Percentiles rank a stretch among this genome's conserved stretches.
phyloP scores from a whole-genome alignment of 192 early-diverging fungal genomes.

The Backusella sp. region DNA sequence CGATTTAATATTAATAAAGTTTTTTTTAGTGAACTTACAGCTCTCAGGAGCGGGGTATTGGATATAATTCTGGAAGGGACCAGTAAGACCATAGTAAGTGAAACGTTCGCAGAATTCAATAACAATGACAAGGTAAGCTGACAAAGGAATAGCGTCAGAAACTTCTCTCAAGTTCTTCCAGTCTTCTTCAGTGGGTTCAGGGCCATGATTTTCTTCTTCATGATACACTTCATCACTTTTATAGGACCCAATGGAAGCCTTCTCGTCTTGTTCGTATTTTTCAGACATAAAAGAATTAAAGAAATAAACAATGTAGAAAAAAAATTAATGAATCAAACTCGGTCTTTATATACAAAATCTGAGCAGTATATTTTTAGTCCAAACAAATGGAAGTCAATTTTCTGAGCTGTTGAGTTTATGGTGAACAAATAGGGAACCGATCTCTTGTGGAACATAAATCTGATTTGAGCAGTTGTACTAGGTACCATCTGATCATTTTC shows the following conservation, averaged over 20 bases:
- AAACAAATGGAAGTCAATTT: background rate
- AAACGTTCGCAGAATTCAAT: conserved; percentile 66
- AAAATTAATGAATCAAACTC: background rate
- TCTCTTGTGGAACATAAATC: background rate
- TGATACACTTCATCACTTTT: conserved; percentile 34
- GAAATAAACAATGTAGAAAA: background rate
- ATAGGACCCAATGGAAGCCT: conserved; percentile 12
- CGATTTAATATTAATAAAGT: background rate
- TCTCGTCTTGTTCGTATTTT: background rate
- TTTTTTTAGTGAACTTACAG: conserved; percentile 29
- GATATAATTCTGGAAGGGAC: conserved; percentile 59
- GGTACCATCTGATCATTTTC: conserved; percentile 1
- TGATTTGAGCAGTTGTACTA: background rate
- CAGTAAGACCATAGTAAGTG: conserved; percentile 59
- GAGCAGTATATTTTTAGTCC: background rate
- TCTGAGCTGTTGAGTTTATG: background rate
- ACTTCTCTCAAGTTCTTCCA: conserved; percentile 52
- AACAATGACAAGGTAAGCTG: conserved; percentile 51
- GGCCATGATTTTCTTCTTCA: conserved; percentile 41
- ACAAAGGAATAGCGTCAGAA: conserved; percentile 54
- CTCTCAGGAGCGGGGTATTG: conserved; percentile 39
- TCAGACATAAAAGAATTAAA: background rate
- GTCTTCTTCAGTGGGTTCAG: conserved; percentile 59
- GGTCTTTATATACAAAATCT: background rate
- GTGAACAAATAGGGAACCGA: background rate